Evolutionary conservation across 2,329 filamentous ascomycete genomes (phyloP).

Genomic region (Penicillium corylophilum): DNA sequence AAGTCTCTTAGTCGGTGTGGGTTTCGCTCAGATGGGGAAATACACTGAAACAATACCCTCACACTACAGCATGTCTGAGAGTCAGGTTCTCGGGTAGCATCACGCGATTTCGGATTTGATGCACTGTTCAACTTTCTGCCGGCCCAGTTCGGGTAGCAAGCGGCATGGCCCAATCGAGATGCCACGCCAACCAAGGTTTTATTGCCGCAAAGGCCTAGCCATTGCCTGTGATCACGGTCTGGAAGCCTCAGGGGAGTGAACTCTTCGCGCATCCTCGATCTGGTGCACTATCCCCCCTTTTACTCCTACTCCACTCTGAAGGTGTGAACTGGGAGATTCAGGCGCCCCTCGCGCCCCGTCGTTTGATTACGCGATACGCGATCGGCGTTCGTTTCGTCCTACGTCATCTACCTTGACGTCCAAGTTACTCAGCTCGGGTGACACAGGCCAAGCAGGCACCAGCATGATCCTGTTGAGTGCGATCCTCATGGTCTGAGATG

Average conservation of each 20-base stretch:
- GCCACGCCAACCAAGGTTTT: neutral
- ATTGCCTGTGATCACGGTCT: neutral
- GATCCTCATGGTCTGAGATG: neutral
- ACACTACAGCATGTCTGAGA: neutral
- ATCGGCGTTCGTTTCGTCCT: neutral
- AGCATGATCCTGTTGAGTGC: neutral
- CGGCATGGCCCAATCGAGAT: neutral
- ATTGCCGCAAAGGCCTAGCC: neutral
- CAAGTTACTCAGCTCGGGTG: neutral
- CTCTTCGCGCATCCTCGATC: neutral
- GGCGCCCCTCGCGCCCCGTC: neutral
- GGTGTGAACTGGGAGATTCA: neutral
- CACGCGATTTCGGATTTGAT: neutral
- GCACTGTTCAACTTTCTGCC: neutral
- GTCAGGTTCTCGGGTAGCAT: neutral
- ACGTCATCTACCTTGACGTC: neutral
- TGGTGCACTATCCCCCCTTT: neutral
- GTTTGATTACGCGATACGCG: neutral
- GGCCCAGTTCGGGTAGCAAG: neutral
- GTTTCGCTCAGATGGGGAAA: neutral
- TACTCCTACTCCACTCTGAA: neutral
- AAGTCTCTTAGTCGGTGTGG: neutral
- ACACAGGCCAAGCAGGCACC: neutral
- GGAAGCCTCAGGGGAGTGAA: neutral
- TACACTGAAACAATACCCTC: neutral